Percentiles rank a stretch among this genome's conserved stretches.
Evolutionary conservation across 257 asterid genomes (phyloP).

Genomic region (Salvia miltiorrhiza): DNA sequence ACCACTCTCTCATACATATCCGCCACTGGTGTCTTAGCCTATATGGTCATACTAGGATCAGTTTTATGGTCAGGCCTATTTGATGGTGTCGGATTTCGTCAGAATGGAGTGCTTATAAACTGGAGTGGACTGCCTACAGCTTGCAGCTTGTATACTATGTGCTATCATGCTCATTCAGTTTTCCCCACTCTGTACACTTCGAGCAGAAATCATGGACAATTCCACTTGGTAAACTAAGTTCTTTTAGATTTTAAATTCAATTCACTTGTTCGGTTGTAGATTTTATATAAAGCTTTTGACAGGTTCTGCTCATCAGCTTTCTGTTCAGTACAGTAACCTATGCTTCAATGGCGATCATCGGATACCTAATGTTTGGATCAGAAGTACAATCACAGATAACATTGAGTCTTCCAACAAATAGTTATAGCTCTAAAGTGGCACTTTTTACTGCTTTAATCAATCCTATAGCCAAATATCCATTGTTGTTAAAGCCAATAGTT

Average conservation of each 20-base stretch:
- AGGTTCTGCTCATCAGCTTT: slow-evolving; percentile 47
- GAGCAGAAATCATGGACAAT: slow-evolving; percentile 40
- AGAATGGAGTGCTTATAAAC: slow-evolving; percentile 36
- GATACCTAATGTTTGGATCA: slow-evolving; percentile 55
- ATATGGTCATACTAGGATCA: slow-evolving; percentile 39
- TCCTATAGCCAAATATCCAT: slow-evolving; percentile 54
- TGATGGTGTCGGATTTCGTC: slow-evolving; percentile 44
- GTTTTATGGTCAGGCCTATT: slow-evolving; percentile 43
- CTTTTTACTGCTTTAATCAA: slow-evolving; percentile 48
- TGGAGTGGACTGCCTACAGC: slow-evolving; percentile 58
- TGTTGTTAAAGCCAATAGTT: slow-evolving; percentile 45
- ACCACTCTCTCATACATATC: slow-evolving; percentile 52
- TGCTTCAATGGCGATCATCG: slow-evolving; percentile 41
- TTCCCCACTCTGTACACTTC: slow-evolving; percentile 63
- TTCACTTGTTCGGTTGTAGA: neutral
- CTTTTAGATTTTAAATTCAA: neutral
- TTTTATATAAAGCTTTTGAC: slow-evolving; percentile 8
- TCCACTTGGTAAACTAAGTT: slow-evolving; percentile 56
- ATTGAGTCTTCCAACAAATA: slow-evolving; percentile 43
- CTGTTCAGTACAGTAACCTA: slow-evolving; percentile 35
- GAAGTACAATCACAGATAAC: slow-evolving; percentile 47
- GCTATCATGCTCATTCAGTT: slow-evolving; percentile 66
- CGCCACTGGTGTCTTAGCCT: slow-evolving; percentile 59
- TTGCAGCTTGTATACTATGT: slow-evolving; percentile 53
- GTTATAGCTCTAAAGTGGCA: slow-evolving; percentile 44